These are phyloP conservation scores for Scenedesmus sp. DNA, from an alignment of 163 green algal species.

Conservation along the genomic window DNA sequence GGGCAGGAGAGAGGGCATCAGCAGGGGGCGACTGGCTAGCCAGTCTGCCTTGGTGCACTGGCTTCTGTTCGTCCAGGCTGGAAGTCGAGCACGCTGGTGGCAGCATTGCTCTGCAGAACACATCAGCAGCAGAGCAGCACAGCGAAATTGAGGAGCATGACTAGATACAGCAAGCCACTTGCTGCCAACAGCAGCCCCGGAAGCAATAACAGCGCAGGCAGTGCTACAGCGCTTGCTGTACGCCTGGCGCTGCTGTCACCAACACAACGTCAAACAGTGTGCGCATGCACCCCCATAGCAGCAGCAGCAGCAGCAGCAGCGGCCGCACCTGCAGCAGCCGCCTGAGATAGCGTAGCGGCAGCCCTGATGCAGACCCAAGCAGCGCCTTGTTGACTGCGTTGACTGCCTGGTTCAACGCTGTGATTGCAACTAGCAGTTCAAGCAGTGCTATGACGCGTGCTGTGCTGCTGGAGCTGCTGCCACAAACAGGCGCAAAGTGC, in stretches of 20 bases:
- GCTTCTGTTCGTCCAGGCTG: constrained; percentile 42
- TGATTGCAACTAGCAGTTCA: too few relatives aligned
- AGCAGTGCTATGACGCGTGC: too few relatives aligned
- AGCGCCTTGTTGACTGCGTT: constrained; percentile 98
- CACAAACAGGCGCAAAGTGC: neutral
- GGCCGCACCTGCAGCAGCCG: constrained; percentile 64
- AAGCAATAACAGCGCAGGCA: too few relatives aligned
- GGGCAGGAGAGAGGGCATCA: too few relatives aligned
- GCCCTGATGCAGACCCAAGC: constrained; percentile 86
- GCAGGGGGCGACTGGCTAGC: too few relatives aligned
- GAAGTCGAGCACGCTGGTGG: constrained; percentile 88
- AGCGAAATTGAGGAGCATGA: too few relatives aligned
- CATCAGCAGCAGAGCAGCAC: neutral
- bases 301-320: neutral
- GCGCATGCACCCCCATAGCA: too few relatives aligned
- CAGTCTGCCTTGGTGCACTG: constrained; percentile 46
- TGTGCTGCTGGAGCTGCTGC: neutral
- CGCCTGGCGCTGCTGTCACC: neutral
- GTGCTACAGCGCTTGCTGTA: too few relatives aligned
- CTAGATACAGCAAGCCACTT: too few relatives aligned
- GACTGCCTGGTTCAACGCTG: neutral
- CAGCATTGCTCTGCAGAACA: constrained; percentile 87
- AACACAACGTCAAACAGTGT: neutral
- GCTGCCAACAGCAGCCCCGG: too few relatives aligned
- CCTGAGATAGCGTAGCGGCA: constrained; percentile 83